These are phyloP conservation scores for Eimeria acervulina DNA, from an alignment of 169 alveolate species.

Conservation along the genomic window DNA sequence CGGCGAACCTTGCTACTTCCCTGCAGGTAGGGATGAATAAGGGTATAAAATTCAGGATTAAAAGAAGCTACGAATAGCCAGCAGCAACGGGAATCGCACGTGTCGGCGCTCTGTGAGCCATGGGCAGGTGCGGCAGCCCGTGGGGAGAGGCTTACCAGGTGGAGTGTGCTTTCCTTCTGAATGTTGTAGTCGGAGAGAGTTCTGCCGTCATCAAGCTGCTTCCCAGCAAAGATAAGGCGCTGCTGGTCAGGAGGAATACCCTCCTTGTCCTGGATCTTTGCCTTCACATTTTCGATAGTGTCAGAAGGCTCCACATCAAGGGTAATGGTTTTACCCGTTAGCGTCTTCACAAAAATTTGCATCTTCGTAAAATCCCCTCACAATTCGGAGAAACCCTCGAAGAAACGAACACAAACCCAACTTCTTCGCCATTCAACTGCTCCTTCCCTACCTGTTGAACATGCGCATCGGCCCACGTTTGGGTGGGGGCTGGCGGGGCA, in stretches of 20 bases:
- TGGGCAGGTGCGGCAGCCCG: constrained; percentile 7
- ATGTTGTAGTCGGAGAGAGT: constrained; percentile 99
- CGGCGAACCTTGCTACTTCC: neutral
- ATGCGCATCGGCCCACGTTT: constrained; percentile 56
- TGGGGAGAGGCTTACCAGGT: constrained; percentile 83
- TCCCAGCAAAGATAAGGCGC: constrained; percentile 99
- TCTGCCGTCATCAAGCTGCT: constrained; percentile 99
- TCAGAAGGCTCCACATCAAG: constrained; percentile 98
- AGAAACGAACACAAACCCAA: neutral
- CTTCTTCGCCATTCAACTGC: neutral
- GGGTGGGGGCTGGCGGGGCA: constrained; percentile 77
- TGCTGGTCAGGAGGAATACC: constrained; percentile 99
- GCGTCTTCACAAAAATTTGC: constrained; percentile 98
- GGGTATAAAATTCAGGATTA: neutral
- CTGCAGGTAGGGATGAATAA: neutral
- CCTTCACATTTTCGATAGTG: constrained; percentile 97
- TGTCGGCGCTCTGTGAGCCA: neutral
- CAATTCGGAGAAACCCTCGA: neutral
- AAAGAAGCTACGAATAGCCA: neutral
- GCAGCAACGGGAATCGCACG: neutral
- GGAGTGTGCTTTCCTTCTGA: constrained; percentile 94
- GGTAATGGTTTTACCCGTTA: constrained; percentile 98
- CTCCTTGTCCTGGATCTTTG: constrained; percentile 87
- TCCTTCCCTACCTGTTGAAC: neutral
- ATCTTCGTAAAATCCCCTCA: constrained; percentile 77